Base-by-base conservation (phyloP, 148 eudicot species). In the Camellia japonica region DNA sequence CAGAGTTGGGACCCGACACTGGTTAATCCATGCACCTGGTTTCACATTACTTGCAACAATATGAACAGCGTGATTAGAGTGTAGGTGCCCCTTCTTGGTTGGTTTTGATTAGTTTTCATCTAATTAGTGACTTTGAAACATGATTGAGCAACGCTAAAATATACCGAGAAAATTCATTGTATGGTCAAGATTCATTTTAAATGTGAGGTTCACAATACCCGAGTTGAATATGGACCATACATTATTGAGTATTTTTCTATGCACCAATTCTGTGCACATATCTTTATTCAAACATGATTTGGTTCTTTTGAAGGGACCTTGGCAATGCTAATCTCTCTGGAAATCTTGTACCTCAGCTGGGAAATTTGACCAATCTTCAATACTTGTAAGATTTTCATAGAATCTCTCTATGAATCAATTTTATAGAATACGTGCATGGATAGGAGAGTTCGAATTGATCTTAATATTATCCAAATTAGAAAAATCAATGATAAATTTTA, bases 1-100 rank as follows among this genome's bases (percentile, higher is more conserved):
- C 69, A 44, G 63, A 80, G 77, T 49, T 80, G 82, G 82, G 82
- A 80, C 56, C 82, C 82, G 6, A 80, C 82, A 0, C 54, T 72
- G 11, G 71, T 62, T 7, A 64, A 80, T 52, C 82, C 82, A 1
- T 80, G 82, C 62, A 73, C 82, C 14, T 79, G 81, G 81, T 71
- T 70, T 20, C 81, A 79, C 54, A 46, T 79, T 23, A 79, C 81
- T 55, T 80, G 82, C 77, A 73, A 73, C 77, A 11, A 0, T n/a
- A 44, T 62, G 1, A 80, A 80, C 82, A 73, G 15, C 1, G 77
- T 80, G 2, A 56, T 46, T 14, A 73, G 82, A 80, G 49, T 80
- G 82, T 80, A 80, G 1, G 18, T 62, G 12, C 10, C 10, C 1
- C 9, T 6, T 68, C 2, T 44, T 68, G 46, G 16, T 2, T 7